Evolutionary conservation across 2,329 filamentous ascomycete species (phyloP), one percentile per base, ranked within the genome.

Genomic region (Thielaviopsis punctulata): DNA sequence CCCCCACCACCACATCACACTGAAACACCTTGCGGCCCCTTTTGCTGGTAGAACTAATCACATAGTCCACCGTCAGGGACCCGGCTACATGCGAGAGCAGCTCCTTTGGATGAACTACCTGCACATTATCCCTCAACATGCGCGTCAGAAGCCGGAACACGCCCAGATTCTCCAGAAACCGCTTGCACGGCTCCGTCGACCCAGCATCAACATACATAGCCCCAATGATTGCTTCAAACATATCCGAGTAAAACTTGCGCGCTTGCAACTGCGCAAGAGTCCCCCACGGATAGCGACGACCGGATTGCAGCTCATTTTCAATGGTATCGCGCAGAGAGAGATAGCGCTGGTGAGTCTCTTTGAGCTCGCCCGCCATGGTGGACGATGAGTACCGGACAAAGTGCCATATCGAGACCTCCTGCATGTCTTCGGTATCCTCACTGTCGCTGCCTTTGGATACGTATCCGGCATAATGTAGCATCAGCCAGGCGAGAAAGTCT

Each of bases 141-240:
- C 80, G 72, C 0, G 75, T 66, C 54, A 94, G 64, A 57, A 78
- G 77, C 0, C 66, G 62, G 39, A 88, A 57, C 4, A 95, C 69
- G 0, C 86, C 86, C 3, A 87, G 66, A 0, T 69, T 66, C 45
- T 76, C 71, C 0, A 86, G 62, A 36, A 95, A 71, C 0, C 51
- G 60, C 48, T 73, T 68, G 59, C 86, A 93, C 22, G 49, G 45
- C 21, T 36, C 68, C 13, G 86, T 61, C 1, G 75, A 72, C 0
- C 83, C 84, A 0, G 73, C 84, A 63, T 96, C 92, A 19, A 95
- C 69, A 70, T 84, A 95, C 0, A 95, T 73, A 0, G 88, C 89
- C 0, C 86, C 90, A 0, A 96, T 65, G 0, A 93, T 63, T 27
- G 78, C 77, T 67, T 96, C 90, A 9, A 95, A 71, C 7, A 95